Evolutionary conservation across 2,329 filamentous ascomycete species (phyloP).

Genomic region (Aspergillus versicolor): DNA sequence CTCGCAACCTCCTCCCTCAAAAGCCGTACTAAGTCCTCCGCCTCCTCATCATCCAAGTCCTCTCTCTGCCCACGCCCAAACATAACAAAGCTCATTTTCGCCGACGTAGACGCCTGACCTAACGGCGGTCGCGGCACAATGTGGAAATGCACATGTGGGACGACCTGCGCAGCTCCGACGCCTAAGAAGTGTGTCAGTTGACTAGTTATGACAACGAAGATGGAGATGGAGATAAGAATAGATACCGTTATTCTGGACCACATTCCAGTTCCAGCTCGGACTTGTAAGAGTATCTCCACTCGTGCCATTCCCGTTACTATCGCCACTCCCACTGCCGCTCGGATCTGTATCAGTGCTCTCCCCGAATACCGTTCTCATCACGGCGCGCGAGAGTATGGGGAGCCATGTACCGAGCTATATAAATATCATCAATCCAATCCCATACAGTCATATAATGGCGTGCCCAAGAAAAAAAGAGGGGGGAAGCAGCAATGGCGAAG

Average conservation of each 20-base stretch:
- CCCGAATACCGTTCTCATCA: conserved; percentile 67
- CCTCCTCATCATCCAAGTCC: conserved; percentile 49
- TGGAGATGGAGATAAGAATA: neutral
- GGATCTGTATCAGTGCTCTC: conserved; percentile 20
- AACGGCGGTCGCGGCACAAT: conserved; percentile 74
- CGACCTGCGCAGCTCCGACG: conserved; percentile 83
- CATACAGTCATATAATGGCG: neutral
- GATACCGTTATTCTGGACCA: conserved; percentile 90
- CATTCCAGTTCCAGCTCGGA: conserved; percentile 93
- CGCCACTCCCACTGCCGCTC: neutral
- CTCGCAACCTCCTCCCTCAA: conserved; percentile 39
- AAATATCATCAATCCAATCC: neutral
- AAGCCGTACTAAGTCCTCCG: conserved; percentile 33
- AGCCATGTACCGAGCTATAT: conserved; percentile 47
- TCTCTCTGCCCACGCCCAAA: conserved; percentile 49
- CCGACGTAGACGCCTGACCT: conserved; percentile 20
- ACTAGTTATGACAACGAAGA: neutral
- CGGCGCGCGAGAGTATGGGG: conserved; percentile 60
- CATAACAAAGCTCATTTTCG: conserved; percentile 41
- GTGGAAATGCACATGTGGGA: conserved; percentile 92
- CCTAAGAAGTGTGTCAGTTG: conserved; percentile 44
- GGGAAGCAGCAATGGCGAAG: conserved; percentile 32
- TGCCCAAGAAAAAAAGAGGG: neutral
- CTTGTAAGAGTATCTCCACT: conserved; percentile 19
- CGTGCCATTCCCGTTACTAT: no score